Base-by-base conservation (phyloP, 1,139 yeast genomes). In the Candida neerlandica region DNA sequence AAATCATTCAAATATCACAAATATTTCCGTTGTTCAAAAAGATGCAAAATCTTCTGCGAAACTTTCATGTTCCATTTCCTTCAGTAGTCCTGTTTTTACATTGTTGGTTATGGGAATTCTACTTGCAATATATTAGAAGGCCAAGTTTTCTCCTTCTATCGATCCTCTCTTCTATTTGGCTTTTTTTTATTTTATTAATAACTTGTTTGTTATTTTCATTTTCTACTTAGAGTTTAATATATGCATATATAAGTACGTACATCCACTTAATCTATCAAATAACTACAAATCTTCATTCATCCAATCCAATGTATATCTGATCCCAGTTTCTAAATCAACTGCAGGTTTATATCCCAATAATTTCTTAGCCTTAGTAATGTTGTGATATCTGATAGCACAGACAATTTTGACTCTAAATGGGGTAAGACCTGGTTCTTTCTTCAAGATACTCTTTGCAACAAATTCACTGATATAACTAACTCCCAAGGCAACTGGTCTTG, bases 321-420 rank as follows among this genome's bases (percentile, higher is more conserved):
- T 89, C 48, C 97, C 99, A 49, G 86, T 83, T 63, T 89, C 96
- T 44, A 94, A 73, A 50, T 77, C 85, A 51, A 91, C 96, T 21
- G 80, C 80, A 30, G 99, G 99, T 55, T 74, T 71, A 66, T 95
- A 95, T 0, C 87, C 96, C 52, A 95, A 75, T 26, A 86, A 56
- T 6, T 70, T 67, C 62, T 90, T 91, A 4, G 99, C 99, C 67
- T 90, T 92, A 29, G 88, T 64, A 53, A 95, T 92, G 64, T 92
- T 90, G 66, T 94, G 97, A 66, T 94, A 95, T 67, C 99, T 86
- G 55, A 82, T 84, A n/a, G 99, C 98, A 69, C 97, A 90, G 16
- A 91, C 92, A 50, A 94, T 85, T 58, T 84, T 86, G 14, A 92
- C 99, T 67, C 98, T 83, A 71, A 94, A 95, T 2, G 98, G 96